These are phyloP conservation scores for Cyclocybe aegerita DNA, from an alignment of 768 basidiomycete species.

Conservation along the genomic window DNA sequence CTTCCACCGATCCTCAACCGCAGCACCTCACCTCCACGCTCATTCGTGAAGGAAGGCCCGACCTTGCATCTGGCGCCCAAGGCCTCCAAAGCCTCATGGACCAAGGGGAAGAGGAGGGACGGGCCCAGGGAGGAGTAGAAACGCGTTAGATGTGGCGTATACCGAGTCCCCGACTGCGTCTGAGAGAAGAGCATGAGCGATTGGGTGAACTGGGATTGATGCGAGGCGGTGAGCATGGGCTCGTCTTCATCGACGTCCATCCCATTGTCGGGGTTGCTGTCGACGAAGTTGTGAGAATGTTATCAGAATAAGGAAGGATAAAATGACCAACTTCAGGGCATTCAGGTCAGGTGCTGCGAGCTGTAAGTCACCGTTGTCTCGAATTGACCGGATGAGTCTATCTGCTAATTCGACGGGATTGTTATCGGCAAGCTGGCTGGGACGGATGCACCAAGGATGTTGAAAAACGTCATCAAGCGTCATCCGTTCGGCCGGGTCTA, in stretches of 20 bases:
- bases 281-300: not conserved
- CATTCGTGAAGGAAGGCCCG: constrained; percentile 7
- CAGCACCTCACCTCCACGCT: constrained; percentile 21
- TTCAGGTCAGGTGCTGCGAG: constrained; percentile 60
- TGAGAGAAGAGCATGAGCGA: constrained; percentile 82
- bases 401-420: constrained; percentile 59
- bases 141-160: constrained; percentile 75
- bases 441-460: constrained; percentile 78
- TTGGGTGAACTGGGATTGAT: constrained; percentile 76
- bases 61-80: constrained; percentile 51
- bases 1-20: constrained; percentile 65
- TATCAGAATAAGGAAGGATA: not conserved
- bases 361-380: constrained; percentile 71
- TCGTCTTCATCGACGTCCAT: constrained; percentile 58
- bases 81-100: constrained; percentile 52
- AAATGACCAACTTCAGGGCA: constrained; percentile 27
- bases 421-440: constrained; percentile 64
- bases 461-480: constrained; percentile 47
- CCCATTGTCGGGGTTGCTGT: constrained; percentile 13
- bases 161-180: constrained; percentile 72
- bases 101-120: constrained; percentile 45
- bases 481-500: constrained; percentile 69
- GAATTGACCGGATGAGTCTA: constrained; percentile 66
- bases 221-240: constrained; percentile 55
- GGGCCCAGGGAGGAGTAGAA: constrained; percentile 72